phyloP scores from a whole-genome alignment of 2,329 filamentous ascomycete species.

The Penicillium carneum region DNA sequence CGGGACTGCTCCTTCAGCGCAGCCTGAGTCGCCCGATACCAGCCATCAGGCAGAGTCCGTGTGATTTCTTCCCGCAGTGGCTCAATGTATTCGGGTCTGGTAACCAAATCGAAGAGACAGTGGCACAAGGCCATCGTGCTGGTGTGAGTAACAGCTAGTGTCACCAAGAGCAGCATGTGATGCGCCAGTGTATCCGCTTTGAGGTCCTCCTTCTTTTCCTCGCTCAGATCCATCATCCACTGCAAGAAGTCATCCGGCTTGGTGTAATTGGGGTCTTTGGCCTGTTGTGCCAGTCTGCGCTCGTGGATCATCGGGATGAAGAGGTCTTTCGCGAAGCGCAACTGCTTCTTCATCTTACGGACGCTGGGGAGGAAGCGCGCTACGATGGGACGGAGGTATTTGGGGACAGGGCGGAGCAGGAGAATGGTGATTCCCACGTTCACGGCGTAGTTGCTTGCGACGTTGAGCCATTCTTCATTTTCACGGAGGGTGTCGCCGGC shows the following conservation, averaged over 20 bases:
- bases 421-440: slow-evolving; percentile 45
- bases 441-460: slow-evolving; percentile 45
- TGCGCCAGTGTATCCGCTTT: slow-evolving; percentile 37
- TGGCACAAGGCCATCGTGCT: slow-evolving; percentile 46
- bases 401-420: slow-evolving; percentile 46
- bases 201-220: slow-evolving; percentile 29
- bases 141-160: slow-evolving; percentile 40
- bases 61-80: slow-evolving; percentile 61
- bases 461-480: slow-evolving; percentile 50
- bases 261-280: slow-evolving; percentile 24
- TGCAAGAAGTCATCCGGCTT: slow-evolving; percentile 45
- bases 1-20: slow-evolving; percentile 31
- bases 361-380: slow-evolving; percentile 47
- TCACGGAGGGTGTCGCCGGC: slow-evolving; percentile 48
- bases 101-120: slow-evolving; percentile 61
- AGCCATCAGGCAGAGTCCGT: slow-evolving; percentile 33
- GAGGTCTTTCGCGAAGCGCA: slow-evolving; percentile 43
- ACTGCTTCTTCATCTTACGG: slow-evolving; percentile 41
- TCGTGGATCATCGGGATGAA: slow-evolving; percentile 46
- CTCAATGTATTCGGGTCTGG: slow-evolving; percentile 58
- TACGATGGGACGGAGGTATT: slow-evolving; percentile 43
- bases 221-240: slow-evolving; percentile 44
- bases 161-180: slow-evolving; percentile 38
- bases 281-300: slow-evolving; percentile 35
- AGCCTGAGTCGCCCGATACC: slow-evolving; percentile 36